These are phyloP conservation scores for Ceratobasidium sp. DNA, from an alignment of 1,284 basidiomycete genomes.

Conservation along the genomic window DNA sequence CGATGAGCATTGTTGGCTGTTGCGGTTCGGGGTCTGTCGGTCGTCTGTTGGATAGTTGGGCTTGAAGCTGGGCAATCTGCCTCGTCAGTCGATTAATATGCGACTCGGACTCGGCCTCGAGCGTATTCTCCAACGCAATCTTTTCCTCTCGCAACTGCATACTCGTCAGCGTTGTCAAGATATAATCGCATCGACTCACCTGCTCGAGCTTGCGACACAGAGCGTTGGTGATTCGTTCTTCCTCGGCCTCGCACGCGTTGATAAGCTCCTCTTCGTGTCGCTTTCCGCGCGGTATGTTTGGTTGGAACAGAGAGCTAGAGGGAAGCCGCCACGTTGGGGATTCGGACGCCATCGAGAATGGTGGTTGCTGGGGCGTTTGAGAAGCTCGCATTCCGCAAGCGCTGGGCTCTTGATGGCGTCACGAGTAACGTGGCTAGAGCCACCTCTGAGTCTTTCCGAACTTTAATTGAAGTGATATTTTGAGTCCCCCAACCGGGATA, in stretches of 20 bases:
- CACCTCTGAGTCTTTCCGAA: not conserved
- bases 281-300: not conserved
- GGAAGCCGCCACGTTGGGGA: conserved; percentile 28
- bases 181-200: conserved; percentile 61
- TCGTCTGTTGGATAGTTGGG: conserved; percentile 50
- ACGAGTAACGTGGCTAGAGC: not conserved
- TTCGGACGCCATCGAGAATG: conserved; percentile 6
- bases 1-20: conserved; percentile 61
- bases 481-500: not conserved
- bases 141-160: conserved; percentile 82
- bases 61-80: conserved; percentile 72
- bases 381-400: not conserved
- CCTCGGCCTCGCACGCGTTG: conserved; percentile 87
- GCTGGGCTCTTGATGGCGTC: not conserved
- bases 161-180: not conserved
- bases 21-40: conserved; percentile 34
- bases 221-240: conserved; percentile 85
- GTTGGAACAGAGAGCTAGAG: not conserved
- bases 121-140: conserved; percentile 79
- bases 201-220: conserved; percentile 82
- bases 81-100: conserved; percentile 80
- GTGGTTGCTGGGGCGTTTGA: conserved; percentile 31
- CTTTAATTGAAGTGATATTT: too few relatives aligned
- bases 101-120: conserved; percentile 82
- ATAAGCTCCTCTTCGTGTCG: conserved; percentile 74